Evolutionary conservation across 163 green algal species (phyloP), one percentile per base, ranked within the genome.

Genomic region (Prototheca wickerhamii): DNA sequence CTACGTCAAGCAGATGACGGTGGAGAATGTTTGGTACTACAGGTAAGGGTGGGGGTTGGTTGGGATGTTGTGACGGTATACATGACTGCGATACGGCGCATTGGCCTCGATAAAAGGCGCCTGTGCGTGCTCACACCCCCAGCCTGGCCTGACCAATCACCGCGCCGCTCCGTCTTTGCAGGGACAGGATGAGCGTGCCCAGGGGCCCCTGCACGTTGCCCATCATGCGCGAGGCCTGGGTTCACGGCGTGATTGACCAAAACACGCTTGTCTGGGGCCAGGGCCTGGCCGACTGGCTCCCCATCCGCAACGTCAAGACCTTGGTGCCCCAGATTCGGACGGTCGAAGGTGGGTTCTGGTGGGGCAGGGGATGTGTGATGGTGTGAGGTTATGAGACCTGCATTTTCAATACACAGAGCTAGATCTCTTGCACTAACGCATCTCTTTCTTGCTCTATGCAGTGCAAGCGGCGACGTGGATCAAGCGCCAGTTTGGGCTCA

Each of bases 1-100:
- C 42, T 86, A 81, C 49, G 60, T 78, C 12, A 58, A 73, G 10
- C 64, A 74, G 43, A 52, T 54, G 0, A 87, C 76, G 3, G 72
- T 67, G 26, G 91, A 91, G 53, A 96, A 97, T 77, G 82, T 92
- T 20, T 97, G 90, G 90, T 95, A 90, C 68, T 95, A 95, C 70
- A 68, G 87, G 52, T 87, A 87, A 37, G n/a, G n/a, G n/a, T 3
- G 26, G 46, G 2, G 44, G 3, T 29, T 60, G 30, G 56, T 15
- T 20, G 52, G 8, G 32, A 17, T 35, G 56, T 4, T 10, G 31
- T 17, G 34, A 32, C 25, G 4, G 26, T 40, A 59, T 20, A 29
- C 32, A 25, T 30, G 4, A 25, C 49, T 64, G 68, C 60, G 70
- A 53, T 64, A 62, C 44, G 53, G 64, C 30, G 64, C 28, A 30